Conservation (phyloP, 495 filamentous ascomycete genomes). For the Monascus purpureus region DNA sequence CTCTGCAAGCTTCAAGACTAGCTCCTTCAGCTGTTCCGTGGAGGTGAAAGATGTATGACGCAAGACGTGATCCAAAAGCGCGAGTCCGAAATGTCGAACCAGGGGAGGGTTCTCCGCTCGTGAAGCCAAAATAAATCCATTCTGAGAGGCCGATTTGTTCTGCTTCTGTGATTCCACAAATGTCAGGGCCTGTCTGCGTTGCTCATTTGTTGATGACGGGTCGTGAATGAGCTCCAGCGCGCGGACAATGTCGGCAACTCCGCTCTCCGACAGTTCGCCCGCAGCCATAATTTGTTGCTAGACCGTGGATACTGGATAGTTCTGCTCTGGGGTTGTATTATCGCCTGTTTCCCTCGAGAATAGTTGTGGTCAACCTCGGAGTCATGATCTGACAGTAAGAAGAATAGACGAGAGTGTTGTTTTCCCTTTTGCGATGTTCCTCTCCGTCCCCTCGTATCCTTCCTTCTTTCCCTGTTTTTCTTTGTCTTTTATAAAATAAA, state of each 20-base stretch:
- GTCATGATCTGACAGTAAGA: too few species aligned
- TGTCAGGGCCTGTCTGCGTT: constrained; percentile 66
- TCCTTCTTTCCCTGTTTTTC: too few species aligned
- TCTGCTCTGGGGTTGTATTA: too few species aligned
- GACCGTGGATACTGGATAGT: too few species aligned
- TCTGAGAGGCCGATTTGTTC: constrained; percentile 59
- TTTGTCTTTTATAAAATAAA: too few species aligned
- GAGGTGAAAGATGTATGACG: constrained; percentile 66
- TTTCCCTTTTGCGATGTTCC: too few species aligned
- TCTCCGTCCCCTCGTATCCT: too few species aligned
- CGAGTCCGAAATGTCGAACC: constrained; percentile 86
- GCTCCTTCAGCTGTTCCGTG: constrained; percentile 52
- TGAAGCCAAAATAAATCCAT: constrained; percentile 74
- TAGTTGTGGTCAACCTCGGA: too few species aligned
- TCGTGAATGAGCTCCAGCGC: constrained; percentile 79
- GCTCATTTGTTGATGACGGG: constrained; percentile 64
- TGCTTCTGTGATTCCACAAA: constrained; percentile 78
- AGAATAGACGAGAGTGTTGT: too few species aligned
- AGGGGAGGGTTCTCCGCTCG: constrained; percentile 57
- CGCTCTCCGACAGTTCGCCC: constrained; percentile 25
- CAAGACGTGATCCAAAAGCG: constrained; percentile 76
- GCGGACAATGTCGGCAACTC: constrained; percentile 49
- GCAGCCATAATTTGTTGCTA: constrained; percentile 16
- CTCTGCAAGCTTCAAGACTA: constrained; percentile 68
- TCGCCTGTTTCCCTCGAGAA: too few species aligned